Evolutionary conservation across 1,284 basidiomycete genomes (phyloP), one percentile per base, ranked within the genome.

Genomic region (Cystobasidiaceae sp.): DNA sequence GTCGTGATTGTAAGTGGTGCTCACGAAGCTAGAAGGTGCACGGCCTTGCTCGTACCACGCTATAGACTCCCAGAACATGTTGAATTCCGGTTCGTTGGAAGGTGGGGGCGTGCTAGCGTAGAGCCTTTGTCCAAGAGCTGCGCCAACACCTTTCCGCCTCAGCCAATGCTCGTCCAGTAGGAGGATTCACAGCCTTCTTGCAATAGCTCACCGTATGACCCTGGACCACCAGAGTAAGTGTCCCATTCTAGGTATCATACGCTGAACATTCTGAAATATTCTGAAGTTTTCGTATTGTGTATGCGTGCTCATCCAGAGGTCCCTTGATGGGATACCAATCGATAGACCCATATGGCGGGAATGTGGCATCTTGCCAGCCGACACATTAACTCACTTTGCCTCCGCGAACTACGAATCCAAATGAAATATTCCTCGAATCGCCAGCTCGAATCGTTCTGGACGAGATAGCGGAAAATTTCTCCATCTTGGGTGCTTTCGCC

Each of bases 161-260:
- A n/a, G n/a, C n/a, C n/a, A n/a, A n/a, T n/a, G n/a, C n/a, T n/a
- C n/a, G n/a, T n/a, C n/a, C n/a, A n/a, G n/a, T n/a, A n/a, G n/a
- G n/a, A 17, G n/a, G 50, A 54, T 17, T 21, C 19, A 7, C 13
- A 19, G 25, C 33, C 11, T n/a, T 39, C n/a, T 11, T 39, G 37
- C 37, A 11, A 39, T n/a, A 39, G 37, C 37, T 39, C 50, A n/a
- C 15, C n/a, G 55, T 58, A 25, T 4, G 33, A 19, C 17, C 55
- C 55, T 51, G 55, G 41, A 2, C 55, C 55, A 52, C 55, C 55
- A 15, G 13, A 23, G 27, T 39, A n/a, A 58, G 21, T 58, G 55
- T 19, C 21, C 21, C 45, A 48, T 48, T 8, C 55, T 39, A 21
- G 55, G 55, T 27, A 58, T n/a, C n/a, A n/a, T n/a, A n/a, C 25